Evolutionary conservation across 1,284 basidiomycete genomes (phyloP).

Genomic region (Boletus coffeatus): DNA sequence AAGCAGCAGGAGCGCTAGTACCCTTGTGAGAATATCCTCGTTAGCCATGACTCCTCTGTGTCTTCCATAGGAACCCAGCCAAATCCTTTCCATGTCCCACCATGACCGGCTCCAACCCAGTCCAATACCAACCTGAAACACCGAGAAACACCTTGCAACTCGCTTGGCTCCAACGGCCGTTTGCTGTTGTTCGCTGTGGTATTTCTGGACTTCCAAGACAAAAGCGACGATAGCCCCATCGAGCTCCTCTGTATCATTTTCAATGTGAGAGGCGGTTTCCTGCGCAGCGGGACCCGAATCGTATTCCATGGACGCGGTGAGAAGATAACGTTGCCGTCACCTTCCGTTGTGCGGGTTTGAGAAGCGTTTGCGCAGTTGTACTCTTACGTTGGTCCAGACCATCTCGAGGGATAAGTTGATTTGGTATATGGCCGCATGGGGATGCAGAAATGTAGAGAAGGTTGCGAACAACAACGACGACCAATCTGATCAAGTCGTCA

Average conservation of each 20-base stretch:
- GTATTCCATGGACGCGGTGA: slow-evolving; percentile 44
- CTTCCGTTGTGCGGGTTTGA: slow-evolving; percentile 71
- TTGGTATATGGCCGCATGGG: slow-evolving; percentile 57
- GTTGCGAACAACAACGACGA: slow-evolving; percentile 69
- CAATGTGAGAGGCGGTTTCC: too few relatives aligned
- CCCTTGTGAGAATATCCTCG: too few relatives aligned
- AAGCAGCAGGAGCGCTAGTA: too few relatives aligned
- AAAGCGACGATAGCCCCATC: slow-evolving; percentile 70
- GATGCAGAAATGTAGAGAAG: slow-evolving; percentile 67
- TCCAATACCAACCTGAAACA: too few relatives aligned
- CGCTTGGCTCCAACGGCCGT: too few relatives aligned
- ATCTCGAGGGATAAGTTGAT: slow-evolving; percentile 48
- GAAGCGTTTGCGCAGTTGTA: slow-evolving; percentile 46
- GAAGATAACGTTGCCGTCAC: slow-evolving; percentile 71
- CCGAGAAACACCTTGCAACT: too few relatives aligned
- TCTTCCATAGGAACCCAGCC: too few relatives aligned
- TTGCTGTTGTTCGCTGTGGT: slow-evolving; percentile 43
- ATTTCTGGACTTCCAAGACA: slow-evolving; percentile 63
- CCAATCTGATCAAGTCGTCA: slow-evolving; percentile 55
- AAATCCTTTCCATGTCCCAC: too few relatives aligned
- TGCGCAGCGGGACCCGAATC: too few relatives aligned
- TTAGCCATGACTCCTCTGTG: too few relatives aligned
- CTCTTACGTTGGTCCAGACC: slow-evolving; percentile 39
- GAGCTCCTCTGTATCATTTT: slow-evolving; percentile 41
- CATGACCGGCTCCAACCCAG: too few relatives aligned